Percentiles rank a stretch among this genome's conserved stretches.
These are phyloP conservation scores for Cokeromyces recurvatus DNA, from an alignment of 371 early-diverging fungal genomes.

Conservation along the genomic window DNA sequence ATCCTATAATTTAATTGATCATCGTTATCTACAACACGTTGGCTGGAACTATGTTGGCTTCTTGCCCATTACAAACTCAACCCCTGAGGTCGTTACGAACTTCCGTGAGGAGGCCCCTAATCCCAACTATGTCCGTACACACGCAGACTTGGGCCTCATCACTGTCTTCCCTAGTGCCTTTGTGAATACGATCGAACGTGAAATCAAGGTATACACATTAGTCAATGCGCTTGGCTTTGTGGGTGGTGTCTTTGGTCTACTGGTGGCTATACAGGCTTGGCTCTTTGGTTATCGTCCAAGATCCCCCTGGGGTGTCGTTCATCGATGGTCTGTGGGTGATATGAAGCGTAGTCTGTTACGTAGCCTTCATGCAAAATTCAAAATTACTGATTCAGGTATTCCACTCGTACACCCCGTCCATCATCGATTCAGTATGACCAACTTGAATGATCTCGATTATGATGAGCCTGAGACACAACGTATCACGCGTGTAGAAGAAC, in stretches of 20 bases:
- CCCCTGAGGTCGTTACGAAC: slow-evolving; percentile 28
- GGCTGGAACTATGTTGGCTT: slow-evolving; percentile 53
- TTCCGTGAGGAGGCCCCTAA: slow-evolving; percentile 41
- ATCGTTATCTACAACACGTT: slow-evolving; percentile 33
- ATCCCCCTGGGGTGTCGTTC: slow-evolving; percentile 50
- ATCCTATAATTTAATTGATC: slow-evolving; percentile 35
- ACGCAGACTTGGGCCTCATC: slow-evolving; percentile 28
- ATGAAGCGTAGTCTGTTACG: slow-evolving; percentile 36
- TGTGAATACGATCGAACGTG: slow-evolving; percentile 21
- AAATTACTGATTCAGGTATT: slow-evolving; percentile 34
- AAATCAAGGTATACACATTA: slow-evolving; percentile 45
- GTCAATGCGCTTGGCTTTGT: slow-evolving; percentile 49
- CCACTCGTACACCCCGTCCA: slow-evolving; percentile 47
- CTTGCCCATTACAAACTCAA: slow-evolving; percentile 34
- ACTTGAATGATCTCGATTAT: slow-evolving; percentile 15
- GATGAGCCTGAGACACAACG: slow-evolving; percentile 28
- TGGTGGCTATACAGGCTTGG: slow-evolving; percentile 40
- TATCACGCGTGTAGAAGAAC: slow-evolving; percentile 28
- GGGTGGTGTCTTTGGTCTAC: slow-evolving; percentile 46
- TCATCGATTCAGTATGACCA: slow-evolving; percentile 35
- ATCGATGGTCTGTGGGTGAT: slow-evolving; percentile 44
- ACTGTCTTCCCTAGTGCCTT: slow-evolving; percentile 27
- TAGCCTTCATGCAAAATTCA: slow-evolving; percentile 38
- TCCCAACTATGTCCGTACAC: slow-evolving; percentile 27
- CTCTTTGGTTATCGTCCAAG: slow-evolving; percentile 45